Evolutionary conservation across 208 protist species (phyloP), one percentile per base, ranked within the genome.

Genomic region (Leishmania guyanensis): DNA sequence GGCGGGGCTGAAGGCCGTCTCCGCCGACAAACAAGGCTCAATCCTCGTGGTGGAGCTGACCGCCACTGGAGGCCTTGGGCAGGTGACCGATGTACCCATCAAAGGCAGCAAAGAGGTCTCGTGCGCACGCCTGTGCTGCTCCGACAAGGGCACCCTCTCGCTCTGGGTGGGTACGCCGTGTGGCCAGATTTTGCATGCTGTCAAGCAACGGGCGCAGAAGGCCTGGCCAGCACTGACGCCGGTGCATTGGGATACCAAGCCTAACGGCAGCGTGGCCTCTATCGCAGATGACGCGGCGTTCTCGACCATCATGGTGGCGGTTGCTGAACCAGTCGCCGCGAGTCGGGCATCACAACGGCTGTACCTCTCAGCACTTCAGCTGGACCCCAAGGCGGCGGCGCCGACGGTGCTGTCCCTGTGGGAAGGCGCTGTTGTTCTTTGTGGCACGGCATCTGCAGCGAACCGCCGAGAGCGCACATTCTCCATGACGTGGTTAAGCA

Each of bases 81-180:
- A 58, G 65, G 33, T 62, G 8, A 1, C 48, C 54, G 29, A 10
- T 2, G 58, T 71, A 33, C 58, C 66, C 20, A 16, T 69, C 43
- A 46, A 64, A 54, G 53, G 65, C 22, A 48, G n/a, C 8, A 53
- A 66, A 20, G 78, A 76, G 26, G 46, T 86, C 5, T 72, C 82
- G 58, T 86, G 82, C n/a, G 82, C 82, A 20, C 78, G 64, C 20
- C 66, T 86, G 54, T 79, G 64, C 64, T 43, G 72, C 56, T 51
- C 58, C 17, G 68, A 48, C 5, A 58, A n/a, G 39, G 50, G 65
- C 9, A 50, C 36, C 22, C 36, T 82, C 29, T 53, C 10, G 8
- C n/a, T 86, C 1, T 62, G 80, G 62, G 82, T 80, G 0, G 82
- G 82, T 17, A 86, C 78, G 16, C 51, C 53, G 12, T 39, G 65